A percentile compares a stretch with the other conserved stretches of the same genome.
phyloP scores from a whole-genome alignment of 2,329 filamentous ascomycete genomes.

The Paramyrothecium roridum region DNA sequence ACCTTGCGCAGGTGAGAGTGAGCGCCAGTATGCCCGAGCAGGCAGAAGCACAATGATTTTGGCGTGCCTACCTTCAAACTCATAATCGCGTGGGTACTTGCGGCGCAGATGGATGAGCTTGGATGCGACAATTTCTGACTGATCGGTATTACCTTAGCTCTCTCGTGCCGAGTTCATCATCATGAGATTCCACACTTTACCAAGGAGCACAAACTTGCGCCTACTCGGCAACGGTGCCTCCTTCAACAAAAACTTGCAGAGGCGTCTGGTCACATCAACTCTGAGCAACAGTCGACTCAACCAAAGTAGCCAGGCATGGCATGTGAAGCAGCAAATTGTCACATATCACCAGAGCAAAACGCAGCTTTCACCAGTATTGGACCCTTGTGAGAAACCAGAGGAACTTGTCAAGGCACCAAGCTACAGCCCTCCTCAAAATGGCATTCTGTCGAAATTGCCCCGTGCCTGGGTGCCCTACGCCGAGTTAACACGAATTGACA shows the following conservation, averaged over 20 bases:
- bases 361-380: conserved; percentile 10
- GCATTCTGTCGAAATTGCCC: conserved; percentile 69
- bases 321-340: conserved; percentile 10
- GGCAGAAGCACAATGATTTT: not conserved
- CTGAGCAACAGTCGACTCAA: not conserved
- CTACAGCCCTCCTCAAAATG: conserved; percentile 70
- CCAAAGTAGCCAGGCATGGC: conserved; percentile 6
- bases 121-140: not conserved
- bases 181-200: not conserved
- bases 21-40: no score
- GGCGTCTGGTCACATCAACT: not conserved
- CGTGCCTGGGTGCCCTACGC: conserved; percentile 73
- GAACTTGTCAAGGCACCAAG: conserved; percentile 9
- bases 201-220: not conserved
- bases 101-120: not conserved
- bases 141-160: no score
- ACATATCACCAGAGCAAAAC: conserved; percentile 19
- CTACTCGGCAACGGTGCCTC: not conserved
- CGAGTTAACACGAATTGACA: conserved; percentile 77
- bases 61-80: not conserved
- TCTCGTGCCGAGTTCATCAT: not conserved
- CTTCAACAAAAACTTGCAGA: not conserved
- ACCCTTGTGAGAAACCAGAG: conserved; percentile 6
- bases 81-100: not conserved
- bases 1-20: not conserved